Conservation (phyloP, 1,284 basidiomycete species). For the Sanghuangporus baumii region DNA sequence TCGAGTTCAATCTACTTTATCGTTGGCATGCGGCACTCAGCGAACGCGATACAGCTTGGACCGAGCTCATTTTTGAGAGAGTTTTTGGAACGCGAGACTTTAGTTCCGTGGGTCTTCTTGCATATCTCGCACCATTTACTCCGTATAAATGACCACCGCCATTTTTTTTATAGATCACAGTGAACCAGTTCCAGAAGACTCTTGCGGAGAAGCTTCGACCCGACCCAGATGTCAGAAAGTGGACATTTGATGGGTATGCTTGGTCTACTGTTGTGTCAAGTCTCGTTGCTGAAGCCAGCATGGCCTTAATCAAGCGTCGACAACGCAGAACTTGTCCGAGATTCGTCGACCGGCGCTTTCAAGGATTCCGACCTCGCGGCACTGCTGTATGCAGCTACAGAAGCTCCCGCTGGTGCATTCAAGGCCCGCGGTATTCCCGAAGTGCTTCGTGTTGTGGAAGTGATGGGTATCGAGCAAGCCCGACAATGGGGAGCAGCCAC, state of each 20-base stretch:
- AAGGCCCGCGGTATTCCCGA: constrained; percentile 71
- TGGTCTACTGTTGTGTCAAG: neutral
- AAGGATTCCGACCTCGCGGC: constrained; percentile 63
- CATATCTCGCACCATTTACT: neutral
- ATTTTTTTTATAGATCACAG: constrained; percentile 31
- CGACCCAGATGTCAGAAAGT: constrained; percentile 43
- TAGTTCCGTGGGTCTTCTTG: constrained; percentile 28
- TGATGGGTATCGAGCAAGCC: constrained; percentile 67
- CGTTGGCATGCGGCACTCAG: constrained; percentile 74
- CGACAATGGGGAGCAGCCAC: constrained; percentile 74
- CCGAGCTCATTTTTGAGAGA: constrained; percentile 40
- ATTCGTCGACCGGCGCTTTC: constrained; percentile 47
- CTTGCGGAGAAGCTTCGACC: constrained; percentile 4
- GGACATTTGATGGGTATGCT: constrained; percentile 51
- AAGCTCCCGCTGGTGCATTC: constrained; percentile 63
- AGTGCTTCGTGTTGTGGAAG: constrained; percentile 64
- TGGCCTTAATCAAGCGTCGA: constrained; percentile 34
- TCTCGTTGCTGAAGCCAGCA: constrained; percentile 4
- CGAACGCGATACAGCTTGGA: constrained; percentile 56
- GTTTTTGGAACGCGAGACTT: constrained; percentile 40
- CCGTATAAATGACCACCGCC: neutral
- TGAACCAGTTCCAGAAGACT: constrained; percentile 37
- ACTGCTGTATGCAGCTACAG: constrained; percentile 63
- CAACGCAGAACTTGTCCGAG: constrained; percentile 30
- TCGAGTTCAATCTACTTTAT: constrained; percentile 77